Evolutionary conservation across 306 rosid genomes (phyloP).

Genomic region (Neltuma alba): DNA sequence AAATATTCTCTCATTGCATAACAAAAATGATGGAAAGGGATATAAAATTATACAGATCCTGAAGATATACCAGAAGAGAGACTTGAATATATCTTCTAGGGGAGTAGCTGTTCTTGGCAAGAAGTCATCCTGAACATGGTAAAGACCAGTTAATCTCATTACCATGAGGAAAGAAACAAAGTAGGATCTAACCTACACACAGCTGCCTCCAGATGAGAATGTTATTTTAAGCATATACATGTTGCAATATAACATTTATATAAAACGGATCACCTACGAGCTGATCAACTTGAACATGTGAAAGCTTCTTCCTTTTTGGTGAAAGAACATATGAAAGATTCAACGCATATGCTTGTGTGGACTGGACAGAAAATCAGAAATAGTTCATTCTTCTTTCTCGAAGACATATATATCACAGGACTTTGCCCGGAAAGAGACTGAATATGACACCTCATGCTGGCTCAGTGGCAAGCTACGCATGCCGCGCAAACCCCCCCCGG

Average conservation of each 20-base stretch:
- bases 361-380: not conserved
- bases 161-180: conserved; percentile 15
- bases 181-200: conserved; percentile 19
- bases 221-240: not conserved
- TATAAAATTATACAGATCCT: not conserved
- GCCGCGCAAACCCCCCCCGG: too few species aligned
- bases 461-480: too few species aligned
- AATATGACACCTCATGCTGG: too few species aligned
- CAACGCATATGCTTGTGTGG: conserved; percentile 2
- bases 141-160: conserved; percentile 36
- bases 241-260: not conserved
- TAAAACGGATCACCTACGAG: conserved; percentile 3
- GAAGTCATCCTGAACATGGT: conserved; percentile 83
- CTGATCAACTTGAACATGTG: not conserved
- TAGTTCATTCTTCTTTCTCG: conserved; percentile 10
- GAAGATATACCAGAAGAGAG: conserved; percentile 80
- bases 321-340: not conserved
- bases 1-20: conserved; percentile 5
- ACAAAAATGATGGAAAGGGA: conserved; percentile 12
- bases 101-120: conserved; percentile 97
- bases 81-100: conserved; percentile 95
- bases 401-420: too few species aligned
- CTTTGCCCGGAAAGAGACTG: too few species aligned
- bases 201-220: not conserved
- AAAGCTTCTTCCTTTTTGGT: too few species aligned